A percentile compares a stretch with the other conserved stretches of the same genome.
phyloP scores from a whole-genome alignment of 2,329 filamentous ascomycete genomes.

The Coniochaeta sp. region DNA sequence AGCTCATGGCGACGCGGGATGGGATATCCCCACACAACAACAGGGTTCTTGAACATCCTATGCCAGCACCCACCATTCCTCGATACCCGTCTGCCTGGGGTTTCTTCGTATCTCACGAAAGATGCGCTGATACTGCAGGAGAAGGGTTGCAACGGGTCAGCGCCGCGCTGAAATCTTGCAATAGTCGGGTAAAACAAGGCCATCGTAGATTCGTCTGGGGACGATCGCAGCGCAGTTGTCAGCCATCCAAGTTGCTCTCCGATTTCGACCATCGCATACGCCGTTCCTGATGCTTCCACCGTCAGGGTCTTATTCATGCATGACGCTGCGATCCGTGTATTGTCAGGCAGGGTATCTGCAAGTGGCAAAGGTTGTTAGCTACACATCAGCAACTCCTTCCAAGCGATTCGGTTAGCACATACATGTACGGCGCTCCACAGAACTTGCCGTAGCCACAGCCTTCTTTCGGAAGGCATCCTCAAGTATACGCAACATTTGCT shows the following conservation, averaged over 20 bases:
- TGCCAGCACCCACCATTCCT: slow-evolving; percentile 4
- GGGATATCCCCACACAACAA: slow-evolving; percentile 4
- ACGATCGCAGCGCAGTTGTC: neutral
- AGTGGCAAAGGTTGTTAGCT: neutral
- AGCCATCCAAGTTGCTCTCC: neutral
- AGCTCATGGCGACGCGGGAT: neutral
- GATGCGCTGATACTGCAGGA: neutral
- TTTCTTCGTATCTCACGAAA: neutral
- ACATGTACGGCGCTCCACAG: neutral
- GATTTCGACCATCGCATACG: neutral
- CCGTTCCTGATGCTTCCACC: neutral
- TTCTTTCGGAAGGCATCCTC: neutral
- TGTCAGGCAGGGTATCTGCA: neutral
- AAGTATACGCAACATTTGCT: slow-evolving; percentile 1
- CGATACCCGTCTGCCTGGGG: neutral
- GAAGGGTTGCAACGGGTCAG: neutral
- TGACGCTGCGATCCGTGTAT: neutral
- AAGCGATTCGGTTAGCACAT: neutral
- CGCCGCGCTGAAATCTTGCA: too few relatives aligned
- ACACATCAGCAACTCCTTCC: neutral
- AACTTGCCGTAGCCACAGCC: too few relatives aligned
- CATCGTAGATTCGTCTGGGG: neutral
- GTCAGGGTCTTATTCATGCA: neutral
- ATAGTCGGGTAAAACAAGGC: neutral
- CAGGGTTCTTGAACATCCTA: slow-evolving; percentile 3